Evolutionary conservation across 2,329 filamentous ascomycete species (phyloP).

Genomic region (Monilinia polystroma): DNA sequence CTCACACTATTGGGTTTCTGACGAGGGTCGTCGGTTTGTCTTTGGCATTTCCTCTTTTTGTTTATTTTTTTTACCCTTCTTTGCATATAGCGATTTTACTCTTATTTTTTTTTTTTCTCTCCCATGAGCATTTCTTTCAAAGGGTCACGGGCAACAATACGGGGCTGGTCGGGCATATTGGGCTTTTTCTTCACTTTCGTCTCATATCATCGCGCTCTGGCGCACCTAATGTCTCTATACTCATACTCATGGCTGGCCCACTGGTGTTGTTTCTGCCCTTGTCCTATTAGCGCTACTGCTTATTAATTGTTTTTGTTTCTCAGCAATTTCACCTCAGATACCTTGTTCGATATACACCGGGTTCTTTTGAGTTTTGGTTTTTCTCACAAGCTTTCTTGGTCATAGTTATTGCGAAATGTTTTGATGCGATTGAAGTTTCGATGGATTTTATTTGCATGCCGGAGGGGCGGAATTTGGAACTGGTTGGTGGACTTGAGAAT

Average conservation of each 20-base stretch:
- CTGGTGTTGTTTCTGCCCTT: slow-evolving; percentile 40
- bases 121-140: slow-evolving; percentile 37
- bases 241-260: slow-evolving; percentile 41
- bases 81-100: slow-evolving; percentile 39
- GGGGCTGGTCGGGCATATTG: slow-evolving; percentile 40
- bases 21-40: slow-evolving; percentile 5
- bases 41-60: slow-evolving; percentile 30
- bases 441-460: slow-evolving; percentile 26
- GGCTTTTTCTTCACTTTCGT: slow-evolving; percentile 34
- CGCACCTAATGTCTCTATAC: slow-evolving; percentile 36
- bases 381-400: slow-evolving; percentile 8
- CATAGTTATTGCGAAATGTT: slow-evolving; percentile 26
- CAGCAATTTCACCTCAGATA: slow-evolving; percentile 48
- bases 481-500: slow-evolving; percentile 16
- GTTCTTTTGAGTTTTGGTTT: slow-evolving; percentile 27
- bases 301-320: slow-evolving; percentile 37
- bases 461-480: slow-evolving; percentile 19
- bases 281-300: slow-evolving; percentile 35
- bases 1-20: slow-evolving; percentile 37
- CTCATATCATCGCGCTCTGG: slow-evolving; percentile 29
- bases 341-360: slow-evolving; percentile 58
- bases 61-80: slow-evolving; percentile 25
- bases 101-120: slow-evolving; percentile 23
- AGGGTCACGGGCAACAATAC: slow-evolving; percentile 49
- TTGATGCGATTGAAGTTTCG: slow-evolving; percentile 26